A percentile compares a stretch with the other conserved stretches of the same genome.
Conservation (phyloP, 1,284 basidiomycete species). For the Rhodotorula mucilaginosa region DNA sequence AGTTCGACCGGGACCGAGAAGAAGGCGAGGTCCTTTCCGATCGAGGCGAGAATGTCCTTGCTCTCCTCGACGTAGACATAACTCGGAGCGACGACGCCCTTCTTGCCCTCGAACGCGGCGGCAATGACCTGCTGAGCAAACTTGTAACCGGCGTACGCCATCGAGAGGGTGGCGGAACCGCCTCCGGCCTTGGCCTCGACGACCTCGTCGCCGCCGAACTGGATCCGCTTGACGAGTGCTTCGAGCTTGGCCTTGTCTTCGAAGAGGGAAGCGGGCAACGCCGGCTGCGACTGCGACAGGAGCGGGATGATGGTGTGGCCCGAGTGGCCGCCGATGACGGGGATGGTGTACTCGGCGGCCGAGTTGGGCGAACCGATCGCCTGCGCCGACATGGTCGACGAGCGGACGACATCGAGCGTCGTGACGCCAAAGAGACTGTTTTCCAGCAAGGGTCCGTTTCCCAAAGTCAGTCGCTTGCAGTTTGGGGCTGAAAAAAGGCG, state of each 20-base stretch:
- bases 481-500: neutral
- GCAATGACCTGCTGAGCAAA: constrained; percentile 62
- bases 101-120: constrained; percentile 79
- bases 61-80: constrained; percentile 70
- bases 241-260: constrained; percentile 55
- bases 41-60: constrained; percentile 51
- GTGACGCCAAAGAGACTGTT: constrained; percentile 91
- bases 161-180: constrained; percentile 77
- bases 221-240: constrained; percentile 79
- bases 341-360: constrained; percentile 71
- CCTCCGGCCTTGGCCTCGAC: constrained; percentile 88
- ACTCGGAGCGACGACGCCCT: constrained; percentile 72
- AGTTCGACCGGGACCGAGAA: constrained; percentile 90
- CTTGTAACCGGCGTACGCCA: constrained; percentile 86
- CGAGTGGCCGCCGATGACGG: constrained; percentile 82
- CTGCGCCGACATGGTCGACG: constrained; percentile 90
- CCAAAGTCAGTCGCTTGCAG: neutral
- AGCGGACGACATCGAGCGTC: constrained; percentile 94
- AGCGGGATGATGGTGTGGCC: constrained; percentile 74
- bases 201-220: constrained; percentile 93
- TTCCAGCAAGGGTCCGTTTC: neutral
- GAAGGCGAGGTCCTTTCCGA: constrained; percentile 63
- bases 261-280: constrained; percentile 61
- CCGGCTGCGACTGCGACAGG: constrained; percentile 82
- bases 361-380: constrained; percentile 61